A percentile compares a stretch with the other conserved stretches of the same genome.
Evolutionary conservation across 192 early-diverging fungal genomes (phyloP).

Genomic region (Dissophora globulifera): DNA sequence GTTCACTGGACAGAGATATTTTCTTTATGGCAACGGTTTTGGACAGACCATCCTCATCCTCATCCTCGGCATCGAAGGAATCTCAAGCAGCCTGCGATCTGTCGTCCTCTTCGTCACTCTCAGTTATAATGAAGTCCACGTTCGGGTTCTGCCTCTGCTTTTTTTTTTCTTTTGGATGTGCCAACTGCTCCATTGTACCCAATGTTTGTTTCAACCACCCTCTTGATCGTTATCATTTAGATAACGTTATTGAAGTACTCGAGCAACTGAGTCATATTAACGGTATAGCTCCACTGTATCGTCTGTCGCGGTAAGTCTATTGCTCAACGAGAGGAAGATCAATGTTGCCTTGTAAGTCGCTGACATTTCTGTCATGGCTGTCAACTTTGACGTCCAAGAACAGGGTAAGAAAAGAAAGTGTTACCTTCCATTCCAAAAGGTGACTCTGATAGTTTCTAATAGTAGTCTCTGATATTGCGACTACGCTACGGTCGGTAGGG

Average conservation of each 20-base stretch:
- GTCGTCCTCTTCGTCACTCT: too few relatives aligned
- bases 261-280: too few relatives aligned
- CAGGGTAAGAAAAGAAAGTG: neutral
- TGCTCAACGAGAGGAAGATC: too few relatives aligned
- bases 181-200: constrained; percentile 5
- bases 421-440: neutral
- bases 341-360: neutral
- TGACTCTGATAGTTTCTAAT: neutral
- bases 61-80: too few relatives aligned
- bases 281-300: too few relatives aligned
- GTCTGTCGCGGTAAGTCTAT: too few relatives aligned
- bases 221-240: neutral
- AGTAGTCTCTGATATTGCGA: neutral
- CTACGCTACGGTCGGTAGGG: too few relatives aligned
- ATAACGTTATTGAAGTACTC: constrained; percentile 1
- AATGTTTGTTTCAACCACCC: neutral
- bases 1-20: neutral
- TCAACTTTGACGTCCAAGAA: too few relatives aligned
- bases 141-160: too few relatives aligned
- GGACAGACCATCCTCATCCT: neutral
- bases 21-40: neutral
- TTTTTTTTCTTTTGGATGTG: neutral
- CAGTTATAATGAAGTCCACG: too few relatives aligned
- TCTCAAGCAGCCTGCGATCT: too few relatives aligned
- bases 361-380: too few relatives aligned